A percentile compares a stretch with the other conserved stretches of the same genome.
phyloP scores from a whole-genome alignment of 371 early-diverging fungal genomes.

The Basidiobolus heterosporus region DNA sequence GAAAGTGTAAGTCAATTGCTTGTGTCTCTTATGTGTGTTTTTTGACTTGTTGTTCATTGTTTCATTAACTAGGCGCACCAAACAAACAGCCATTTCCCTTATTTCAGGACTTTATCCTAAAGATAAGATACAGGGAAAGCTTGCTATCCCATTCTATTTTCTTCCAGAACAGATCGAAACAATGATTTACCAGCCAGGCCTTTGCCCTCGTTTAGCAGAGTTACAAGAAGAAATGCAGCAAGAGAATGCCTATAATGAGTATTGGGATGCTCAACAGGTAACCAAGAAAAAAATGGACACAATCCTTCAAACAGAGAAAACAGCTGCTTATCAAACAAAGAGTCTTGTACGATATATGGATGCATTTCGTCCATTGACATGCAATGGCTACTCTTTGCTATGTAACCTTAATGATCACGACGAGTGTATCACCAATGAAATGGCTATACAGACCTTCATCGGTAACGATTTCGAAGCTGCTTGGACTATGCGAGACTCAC shows the following conservation, averaged over 20 bases:
- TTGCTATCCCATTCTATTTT: conserved; percentile 16
- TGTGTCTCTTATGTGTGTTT: too few relatives aligned
- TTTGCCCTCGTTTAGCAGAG: conserved; percentile 18
- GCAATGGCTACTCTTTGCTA: conserved; percentile 22
- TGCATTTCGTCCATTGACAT: conserved; percentile 23
- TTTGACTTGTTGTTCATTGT: too few relatives aligned
- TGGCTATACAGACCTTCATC: too few relatives aligned
- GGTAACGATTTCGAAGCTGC: too few relatives aligned
- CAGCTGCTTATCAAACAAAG: too few relatives aligned
- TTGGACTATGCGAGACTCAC: not conserved
- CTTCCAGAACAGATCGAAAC: conserved; percentile 30
- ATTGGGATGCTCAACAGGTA: too few relatives aligned
- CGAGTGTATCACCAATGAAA: conserved; percentile 14
- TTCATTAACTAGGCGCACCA: conserved; percentile 27
- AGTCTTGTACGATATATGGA: conserved; percentile 15
- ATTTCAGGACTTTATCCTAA: conserved; percentile 27
- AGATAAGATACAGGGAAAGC: not conserved
- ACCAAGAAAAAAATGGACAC: too few relatives aligned
- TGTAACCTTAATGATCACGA: conserved; percentile 8
- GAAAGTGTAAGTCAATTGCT: conserved; percentile 1
- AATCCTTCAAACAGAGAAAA: too few relatives aligned
- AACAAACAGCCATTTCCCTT: conserved; percentile 27
- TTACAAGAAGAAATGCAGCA: conserved; percentile 7
- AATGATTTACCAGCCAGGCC: conserved; percentile 14
- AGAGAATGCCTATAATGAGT: not conserved